Conservation (phyloP, 345 rosid species). For the Firmiana major region DNA sequence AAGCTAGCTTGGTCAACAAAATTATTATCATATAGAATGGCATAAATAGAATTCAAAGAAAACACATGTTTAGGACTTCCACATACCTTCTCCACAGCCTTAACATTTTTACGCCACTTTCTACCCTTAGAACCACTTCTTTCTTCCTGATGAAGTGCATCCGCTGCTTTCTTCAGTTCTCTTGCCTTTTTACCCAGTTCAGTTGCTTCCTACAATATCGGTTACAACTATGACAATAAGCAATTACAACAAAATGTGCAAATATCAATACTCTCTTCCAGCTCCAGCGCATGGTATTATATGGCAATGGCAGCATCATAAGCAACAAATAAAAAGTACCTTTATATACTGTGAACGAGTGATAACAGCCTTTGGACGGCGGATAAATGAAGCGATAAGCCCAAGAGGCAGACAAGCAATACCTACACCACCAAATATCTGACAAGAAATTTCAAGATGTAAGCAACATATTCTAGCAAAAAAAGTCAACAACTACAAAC, state of each 20-base stretch:
- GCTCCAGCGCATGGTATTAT: background rate
- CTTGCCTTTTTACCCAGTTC: constrained; percentile 95
- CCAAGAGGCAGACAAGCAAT: constrained; percentile 92
- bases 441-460: constrained; percentile 20
- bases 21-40: background rate
- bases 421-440: constrained; percentile 99
- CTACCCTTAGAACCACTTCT: constrained; percentile 89
- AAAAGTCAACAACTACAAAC: background rate
- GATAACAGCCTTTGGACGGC: constrained; percentile 98
- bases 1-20: background rate
- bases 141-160: constrained; percentile 95
- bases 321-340: constrained; percentile 38
- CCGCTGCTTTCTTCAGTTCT: constrained; percentile 93
- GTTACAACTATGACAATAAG: background rate
- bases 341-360: constrained; percentile 96
- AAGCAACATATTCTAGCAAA: background rate
- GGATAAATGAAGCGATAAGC: constrained; percentile 88
- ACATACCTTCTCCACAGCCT: constrained; percentile 88
- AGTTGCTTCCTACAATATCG: constrained; percentile 82
- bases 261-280: background rate
- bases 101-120: constrained; percentile 97
- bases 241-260: constrained; percentile 1
- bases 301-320: background rate
- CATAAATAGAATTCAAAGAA: background rate
- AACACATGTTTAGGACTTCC: background rate